phyloP scores from a whole-genome alignment of 805 yeast species.

The Candida chilensis region DNA sequence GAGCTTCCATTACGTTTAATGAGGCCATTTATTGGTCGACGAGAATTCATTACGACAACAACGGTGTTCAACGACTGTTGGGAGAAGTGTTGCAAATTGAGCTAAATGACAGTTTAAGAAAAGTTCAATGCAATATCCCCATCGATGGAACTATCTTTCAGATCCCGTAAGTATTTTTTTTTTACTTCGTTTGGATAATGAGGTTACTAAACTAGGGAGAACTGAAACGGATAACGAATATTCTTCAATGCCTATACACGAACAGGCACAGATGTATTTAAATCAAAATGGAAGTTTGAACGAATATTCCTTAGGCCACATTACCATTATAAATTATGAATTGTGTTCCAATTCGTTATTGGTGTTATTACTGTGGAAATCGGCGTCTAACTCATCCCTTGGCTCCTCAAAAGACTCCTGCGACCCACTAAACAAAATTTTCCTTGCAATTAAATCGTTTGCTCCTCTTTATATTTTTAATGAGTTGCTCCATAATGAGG shows the following conservation, averaged over 20 bases:
- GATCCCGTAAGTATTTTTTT: too few species aligned
- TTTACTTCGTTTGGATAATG: too few species aligned
- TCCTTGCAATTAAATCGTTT: conserved; percentile 5
- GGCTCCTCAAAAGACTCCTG: neutral
- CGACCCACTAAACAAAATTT: conserved; percentile 5
- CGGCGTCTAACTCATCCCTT: conserved; percentile 1
- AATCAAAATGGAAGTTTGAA: conserved; percentile 8
- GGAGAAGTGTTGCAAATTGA: conserved; percentile 2
- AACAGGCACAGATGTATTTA: conserved; percentile 11
- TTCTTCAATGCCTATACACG: conserved; percentile 7
- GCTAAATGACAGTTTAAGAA: too few species aligned
- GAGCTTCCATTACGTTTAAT: conserved; percentile 5
- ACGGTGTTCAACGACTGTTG: neutral
- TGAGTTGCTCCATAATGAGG: conserved; percentile 3
- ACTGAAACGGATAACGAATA: too few species aligned
- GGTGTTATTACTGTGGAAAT: conserved; percentile 2
- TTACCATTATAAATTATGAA: conserved; percentile 5
- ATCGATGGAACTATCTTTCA: too few species aligned
- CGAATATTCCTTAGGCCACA: conserved; percentile 9
- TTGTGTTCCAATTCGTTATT: too few species aligned
- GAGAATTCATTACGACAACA: neutral
- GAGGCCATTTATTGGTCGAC: conserved; percentile 5
- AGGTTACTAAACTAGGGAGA: too few species aligned
- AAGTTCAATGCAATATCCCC: too few species aligned
- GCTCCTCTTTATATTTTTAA: conserved; percentile 9